Conservation (phyloP, 2,329 filamentous ascomycete species). For the Polychaeton citri region DNA sequence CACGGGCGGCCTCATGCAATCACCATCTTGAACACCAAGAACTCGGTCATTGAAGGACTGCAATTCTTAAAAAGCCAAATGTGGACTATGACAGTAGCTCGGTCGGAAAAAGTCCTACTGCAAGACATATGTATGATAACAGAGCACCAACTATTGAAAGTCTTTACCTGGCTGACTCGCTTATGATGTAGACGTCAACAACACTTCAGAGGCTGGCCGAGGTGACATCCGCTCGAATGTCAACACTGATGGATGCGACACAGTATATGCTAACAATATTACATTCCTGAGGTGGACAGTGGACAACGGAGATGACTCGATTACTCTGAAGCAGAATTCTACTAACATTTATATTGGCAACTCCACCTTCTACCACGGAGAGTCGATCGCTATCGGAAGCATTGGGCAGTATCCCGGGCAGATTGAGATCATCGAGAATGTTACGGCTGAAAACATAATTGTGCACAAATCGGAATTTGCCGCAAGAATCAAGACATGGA, state of each 20-base stretch:
- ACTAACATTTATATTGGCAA: slow-evolving; percentile 41
- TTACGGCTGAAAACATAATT: slow-evolving; percentile 35
- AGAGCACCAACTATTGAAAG: no score
- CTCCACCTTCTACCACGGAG: slow-evolving; percentile 35
- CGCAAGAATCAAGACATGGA: slow-evolving; percentile 48
- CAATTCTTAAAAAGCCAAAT: slow-evolving; percentile 45
- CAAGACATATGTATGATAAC: slow-evolving; percentile 28
- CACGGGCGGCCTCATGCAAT: slow-evolving; percentile 39
- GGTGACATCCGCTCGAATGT: slow-evolving; percentile 13
- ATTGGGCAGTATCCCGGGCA: slow-evolving; percentile 41
- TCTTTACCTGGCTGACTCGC: no score
- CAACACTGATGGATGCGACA: slow-evolving; percentile 40
- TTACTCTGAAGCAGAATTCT: slow-evolving; percentile 43
- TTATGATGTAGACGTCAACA: slow-evolving; percentile 35
- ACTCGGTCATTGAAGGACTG: slow-evolving; percentile 36
- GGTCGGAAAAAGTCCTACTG: slow-evolving; percentile 34
- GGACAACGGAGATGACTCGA: slow-evolving; percentile 40
- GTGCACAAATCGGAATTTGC: slow-evolving; percentile 35
- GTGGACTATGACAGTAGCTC: slow-evolving; percentile 42
- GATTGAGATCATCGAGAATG: slow-evolving; percentile 38
- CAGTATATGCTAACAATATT: slow-evolving; percentile 40
- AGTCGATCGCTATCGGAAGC: slow-evolving; percentile 43
- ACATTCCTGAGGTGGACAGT: slow-evolving; percentile 38
- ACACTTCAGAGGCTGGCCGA: slow-evolving; percentile 19
- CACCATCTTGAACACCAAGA: slow-evolving; percentile 36